These are phyloP conservation scores for Zelopaecilomyces penicillatus DNA, from an alignment of 2,329 filamentous ascomycete species.

Conservation along the genomic window DNA sequence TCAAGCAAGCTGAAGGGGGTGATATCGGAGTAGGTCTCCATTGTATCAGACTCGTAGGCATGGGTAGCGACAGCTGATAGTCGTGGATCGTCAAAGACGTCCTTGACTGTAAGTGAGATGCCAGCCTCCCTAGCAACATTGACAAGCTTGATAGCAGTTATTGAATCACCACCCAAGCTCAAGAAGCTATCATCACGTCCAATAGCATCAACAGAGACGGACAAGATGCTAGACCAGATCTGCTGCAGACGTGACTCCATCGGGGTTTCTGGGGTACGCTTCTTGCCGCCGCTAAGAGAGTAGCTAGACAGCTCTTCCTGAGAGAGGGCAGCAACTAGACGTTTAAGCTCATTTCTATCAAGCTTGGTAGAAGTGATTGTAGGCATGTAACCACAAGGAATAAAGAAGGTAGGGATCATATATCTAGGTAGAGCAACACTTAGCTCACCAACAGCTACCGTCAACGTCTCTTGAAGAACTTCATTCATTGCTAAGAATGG, in stretches of 20 bases:
- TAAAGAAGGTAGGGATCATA: no score
- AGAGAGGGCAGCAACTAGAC: background rate
- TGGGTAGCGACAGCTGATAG: constrained; percentile 3
- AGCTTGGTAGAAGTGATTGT: constrained; percentile 3
- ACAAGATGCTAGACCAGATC: constrained; percentile 6
- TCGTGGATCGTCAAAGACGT: constrained; percentile 13
- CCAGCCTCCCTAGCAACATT: constrained; percentile 4
- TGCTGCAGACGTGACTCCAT: constrained; percentile 5
- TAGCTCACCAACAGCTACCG: no score
- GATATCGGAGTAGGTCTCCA: background rate
- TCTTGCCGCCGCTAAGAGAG: constrained; percentile 1
- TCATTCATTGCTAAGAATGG: no score
- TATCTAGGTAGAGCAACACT: no score
- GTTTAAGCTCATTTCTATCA: constrained; percentile 1
- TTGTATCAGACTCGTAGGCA: background rate
- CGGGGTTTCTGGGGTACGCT: constrained; percentile 1
- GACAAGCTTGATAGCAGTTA: constrained; percentile 15
- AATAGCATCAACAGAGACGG: constrained; percentile 15
- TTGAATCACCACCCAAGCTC: constrained; percentile 19
- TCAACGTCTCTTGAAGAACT: no score
- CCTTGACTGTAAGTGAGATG: constrained; percentile 8
- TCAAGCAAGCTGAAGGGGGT: constrained; percentile 17
- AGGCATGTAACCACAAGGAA: constrained; percentile 4
- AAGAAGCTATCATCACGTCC: constrained; percentile 21
- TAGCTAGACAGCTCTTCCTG: constrained; percentile 2